Evolutionary conservation across 139 green algal genomes (phyloP).

Genomic region (Gonium pectorale): DNA sequence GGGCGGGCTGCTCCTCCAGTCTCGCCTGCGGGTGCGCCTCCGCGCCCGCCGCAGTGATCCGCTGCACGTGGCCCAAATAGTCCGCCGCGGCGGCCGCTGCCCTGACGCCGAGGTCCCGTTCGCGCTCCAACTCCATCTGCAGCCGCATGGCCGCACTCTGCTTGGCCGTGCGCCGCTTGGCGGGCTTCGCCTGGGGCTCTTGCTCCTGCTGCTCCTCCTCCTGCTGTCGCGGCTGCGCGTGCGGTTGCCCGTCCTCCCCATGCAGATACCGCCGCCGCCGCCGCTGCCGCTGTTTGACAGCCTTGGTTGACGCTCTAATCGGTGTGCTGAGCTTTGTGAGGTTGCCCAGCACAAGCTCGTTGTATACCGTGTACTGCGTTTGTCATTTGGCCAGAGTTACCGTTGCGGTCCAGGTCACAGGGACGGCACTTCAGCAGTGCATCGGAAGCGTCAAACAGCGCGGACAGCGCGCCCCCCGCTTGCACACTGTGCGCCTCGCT

Average conservation of each 20-base stretch:
- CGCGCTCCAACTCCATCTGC: neutral
- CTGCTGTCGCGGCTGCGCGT: neutral
- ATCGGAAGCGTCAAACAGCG: neutral
- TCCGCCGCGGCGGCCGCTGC: no score
- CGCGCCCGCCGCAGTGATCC: neutral
- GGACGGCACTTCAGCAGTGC: neutral
- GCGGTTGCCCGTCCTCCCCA: no score
- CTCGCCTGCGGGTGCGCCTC: neutral
- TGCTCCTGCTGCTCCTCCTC: neutral
- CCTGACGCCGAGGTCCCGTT: neutral
- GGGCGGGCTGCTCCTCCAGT: neutral
- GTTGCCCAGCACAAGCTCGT: conserved; percentile 9
- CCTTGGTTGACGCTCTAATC: neutral
- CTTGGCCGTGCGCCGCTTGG: neutral
- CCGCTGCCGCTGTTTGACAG: neutral
- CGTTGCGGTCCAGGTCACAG: no score
- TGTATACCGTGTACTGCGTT: conserved; percentile 37
- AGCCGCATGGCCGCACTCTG: neutral
- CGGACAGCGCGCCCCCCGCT: neutral
- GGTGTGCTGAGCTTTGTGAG: neutral
- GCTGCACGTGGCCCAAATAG: no score
- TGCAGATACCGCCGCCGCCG: neutral
- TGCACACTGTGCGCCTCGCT: neutral
- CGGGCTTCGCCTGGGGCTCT: neutral
- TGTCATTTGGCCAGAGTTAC: neutral